phyloP scores from a whole-genome alignment of 1,284 basidiomycete species.

The Melampsora americana region DNA sequence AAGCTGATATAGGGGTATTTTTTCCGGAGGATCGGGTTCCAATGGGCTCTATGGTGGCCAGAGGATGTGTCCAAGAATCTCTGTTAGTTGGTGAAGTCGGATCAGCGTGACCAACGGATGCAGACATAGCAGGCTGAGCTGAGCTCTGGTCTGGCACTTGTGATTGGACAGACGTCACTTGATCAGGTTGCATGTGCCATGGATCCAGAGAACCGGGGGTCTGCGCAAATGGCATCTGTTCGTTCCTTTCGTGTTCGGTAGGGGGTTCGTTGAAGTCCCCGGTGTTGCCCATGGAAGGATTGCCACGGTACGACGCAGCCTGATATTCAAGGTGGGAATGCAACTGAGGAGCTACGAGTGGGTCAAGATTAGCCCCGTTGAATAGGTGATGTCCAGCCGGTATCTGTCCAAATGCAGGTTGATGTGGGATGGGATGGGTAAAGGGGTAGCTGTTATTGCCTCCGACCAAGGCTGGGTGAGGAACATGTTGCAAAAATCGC shows the following conservation, averaged over 20 bases:
- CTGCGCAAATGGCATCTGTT: not conserved
- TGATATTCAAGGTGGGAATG: constrained; percentile 17
- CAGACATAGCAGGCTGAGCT: not conserved
- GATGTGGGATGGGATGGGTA: constrained; percentile 24
- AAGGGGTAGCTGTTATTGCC: constrained; percentile 31
- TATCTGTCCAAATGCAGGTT: constrained; percentile 35
- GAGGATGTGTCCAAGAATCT: constrained; percentile 12
- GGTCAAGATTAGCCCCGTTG: constrained; percentile 22
- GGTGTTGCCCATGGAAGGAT: not conserved
- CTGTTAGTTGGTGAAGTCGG: not conserved
- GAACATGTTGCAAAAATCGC: constrained; percentile 35
- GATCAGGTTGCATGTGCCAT: constrained; percentile 23
- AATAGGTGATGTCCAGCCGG: constrained; percentile 22
- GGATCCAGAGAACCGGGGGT: constrained; percentile 14
- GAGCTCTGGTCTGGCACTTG: not conserved
- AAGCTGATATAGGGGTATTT: not conserved
- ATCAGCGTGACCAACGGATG: not conserved
- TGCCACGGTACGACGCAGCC: not conserved
- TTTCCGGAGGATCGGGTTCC: constrained; percentile 25
- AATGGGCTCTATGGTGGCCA: constrained; percentile 2
- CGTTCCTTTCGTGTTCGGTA: not conserved
- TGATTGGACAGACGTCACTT: not conserved
- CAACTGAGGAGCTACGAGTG: constrained; percentile 17
- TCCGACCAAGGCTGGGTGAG: constrained; percentile 31
- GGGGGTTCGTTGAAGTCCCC: constrained; percentile 19